A percentile compares a stretch with the other conserved stretches of the same genome.
Conservation (phyloP, 2,329 filamentous ascomycete genomes). For the Monosporascus ibericus region DNA sequence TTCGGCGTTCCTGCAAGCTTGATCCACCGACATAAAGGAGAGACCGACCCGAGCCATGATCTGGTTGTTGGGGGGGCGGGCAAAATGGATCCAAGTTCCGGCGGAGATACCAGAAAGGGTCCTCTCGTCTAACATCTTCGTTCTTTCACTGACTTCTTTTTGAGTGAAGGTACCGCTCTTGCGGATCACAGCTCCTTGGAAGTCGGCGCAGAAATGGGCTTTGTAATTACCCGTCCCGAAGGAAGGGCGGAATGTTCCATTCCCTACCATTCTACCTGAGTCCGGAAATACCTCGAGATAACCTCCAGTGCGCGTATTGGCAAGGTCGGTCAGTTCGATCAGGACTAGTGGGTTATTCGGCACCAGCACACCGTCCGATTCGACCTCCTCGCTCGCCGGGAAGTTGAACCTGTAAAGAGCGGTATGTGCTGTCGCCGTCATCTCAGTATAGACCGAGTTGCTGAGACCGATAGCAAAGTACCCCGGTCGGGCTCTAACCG, state of each 20-base stretch:
- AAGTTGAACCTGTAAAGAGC: conserved; percentile 57
- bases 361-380: conserved; percentile 17
- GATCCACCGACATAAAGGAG: conserved; percentile 61
- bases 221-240: conserved; percentile 54
- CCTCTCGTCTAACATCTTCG: conserved; percentile 23
- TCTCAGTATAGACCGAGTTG: conserved; percentile 52
- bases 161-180: conserved; percentile 53
- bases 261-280: conserved; percentile 52
- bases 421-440: conserved; percentile 54
- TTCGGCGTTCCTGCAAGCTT: conserved; percentile 66
- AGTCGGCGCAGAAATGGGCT: conserved; percentile 57
- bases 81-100: conserved; percentile 61
- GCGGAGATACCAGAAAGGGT: conserved; percentile 28
- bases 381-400: conserved; percentile 25
- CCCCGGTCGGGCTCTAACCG: conserved; percentile 48
- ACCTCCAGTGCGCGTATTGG: conserved; percentile 41
- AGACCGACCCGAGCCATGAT: conserved; percentile 65
- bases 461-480: conserved; percentile 54
- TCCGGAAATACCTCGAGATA: conserved; percentile 43
- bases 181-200: conserved; percentile 45
- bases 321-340: conserved; percentile 54
- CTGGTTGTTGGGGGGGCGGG: conserved; percentile 33
- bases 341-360: conserved; percentile 49
- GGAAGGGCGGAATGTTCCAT: conserved; percentile 52
- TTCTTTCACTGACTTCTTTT: conserved; percentile 32